Base-by-base conservation (phyloP, 306 rosid species). In the Delonix regia region DNA sequence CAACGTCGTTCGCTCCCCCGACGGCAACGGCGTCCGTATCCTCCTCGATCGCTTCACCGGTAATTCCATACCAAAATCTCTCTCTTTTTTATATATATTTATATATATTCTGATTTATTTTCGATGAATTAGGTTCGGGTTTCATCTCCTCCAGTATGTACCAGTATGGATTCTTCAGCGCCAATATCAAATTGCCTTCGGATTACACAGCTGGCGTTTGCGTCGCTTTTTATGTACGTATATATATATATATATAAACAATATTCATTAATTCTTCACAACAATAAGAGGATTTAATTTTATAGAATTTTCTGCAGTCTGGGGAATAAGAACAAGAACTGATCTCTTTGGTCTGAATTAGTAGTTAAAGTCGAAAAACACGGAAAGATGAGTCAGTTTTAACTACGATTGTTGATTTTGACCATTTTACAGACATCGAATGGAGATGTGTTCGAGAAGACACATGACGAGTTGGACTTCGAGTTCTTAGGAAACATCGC, bases 1-100 rank as follows among this genome's bases (percentile, higher is more conserved):
- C 71, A 93, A 96, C 83, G 84, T 96, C 22, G 97, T 96, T 70
- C 99, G 93, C 30, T 78, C 98, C 73, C 81, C 86, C 0, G 90
- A 96, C 49, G 99, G 97, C 7, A 74, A 83, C 78, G 97, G 88
- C 41, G 99, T 87, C 2, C 89, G 90, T 8, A 96, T 96, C 74
- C 97, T 85, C 83, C 99, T 96, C 16, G 96, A 93, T 76, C 98
- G 93, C 44, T 93, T 69, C 81, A 87, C 99, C 55, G 99, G 99
- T 93, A 64, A 19, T 59, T 75, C 0, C 9, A 0, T 7, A 8
- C 7, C 53, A 21, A n/a, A 9, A 42, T 45, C 25, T 3, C 19
- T 47, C 7, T 7, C 2, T 3, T 11, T 41, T 16, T 10, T 10
- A 0, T 28, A 1, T 10, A 7, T 52, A 0, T 80, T 2, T 25